Base-by-base conservation (phyloP, 148 eudicot genomes). In the Salicornia ramosissima region DNA sequence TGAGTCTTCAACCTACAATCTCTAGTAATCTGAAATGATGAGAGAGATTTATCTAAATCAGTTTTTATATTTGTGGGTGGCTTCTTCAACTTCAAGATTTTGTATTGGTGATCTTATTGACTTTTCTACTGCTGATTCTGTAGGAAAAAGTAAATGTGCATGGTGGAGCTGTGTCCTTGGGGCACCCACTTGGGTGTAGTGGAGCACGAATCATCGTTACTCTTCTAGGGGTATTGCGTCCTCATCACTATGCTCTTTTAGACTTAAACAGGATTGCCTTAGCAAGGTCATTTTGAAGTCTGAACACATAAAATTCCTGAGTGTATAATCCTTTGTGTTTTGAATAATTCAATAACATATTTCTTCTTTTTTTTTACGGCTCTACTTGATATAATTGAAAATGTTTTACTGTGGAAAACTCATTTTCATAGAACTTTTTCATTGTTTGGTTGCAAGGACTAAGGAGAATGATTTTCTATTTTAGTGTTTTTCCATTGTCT, bases 171-270 rank as follows among this genome's bases (percentile, higher is more conserved):
- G 98, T 94, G 46, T 88, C 98, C 31, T 75, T 94, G 82, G 98
- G 98, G 34, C 98, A 94, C 80, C 98, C 98, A 84, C 92, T 94
- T 26, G 98, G 98, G 69, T 90, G 98, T 82, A 94, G 98, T 77
- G 98, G 98, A 70, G 98, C 98, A 67, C 97, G 98, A 78, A 90
- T 94, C 70, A 71, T 90, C 71, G 92, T 89, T 72, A 88, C 98
- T 22, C 97, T 94, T 65, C 69, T 94, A 78, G 98, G 98, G 89
- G 98, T 94, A 89, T 71, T 25, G 63, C 54, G 52, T 50, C 56
- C 18, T 8, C 57, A 18, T 49, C 26, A 65, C 39, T 19, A 25
- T 71, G 11, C 52, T 49, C 11, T 70, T 29, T 49, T 64, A 33
- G 15, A 51, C 6, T 49, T 49, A n/a, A 6, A 49, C 53, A 15